Base-by-base conservation (phyloP, 331 rosid genomes). In the Rosa hybrid region DNA sequence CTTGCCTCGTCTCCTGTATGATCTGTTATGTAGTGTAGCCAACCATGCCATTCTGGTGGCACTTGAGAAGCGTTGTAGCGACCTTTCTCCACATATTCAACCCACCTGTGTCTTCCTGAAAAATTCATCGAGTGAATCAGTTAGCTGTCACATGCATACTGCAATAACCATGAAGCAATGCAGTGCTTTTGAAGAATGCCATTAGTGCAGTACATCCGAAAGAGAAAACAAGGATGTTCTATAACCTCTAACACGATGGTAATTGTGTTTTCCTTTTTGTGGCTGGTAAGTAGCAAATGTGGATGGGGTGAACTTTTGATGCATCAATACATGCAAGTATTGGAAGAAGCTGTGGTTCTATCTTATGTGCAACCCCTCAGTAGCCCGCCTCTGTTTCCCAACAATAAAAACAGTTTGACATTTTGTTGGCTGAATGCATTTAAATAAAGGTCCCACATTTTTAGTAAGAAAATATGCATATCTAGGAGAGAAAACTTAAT, bases 61-160 rank as follows among this genome's bases (percentile, higher is more conserved):
- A 95, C 99, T 87, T 95, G 99, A 81, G 99, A 95, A 77, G 99
- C 98, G 48, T 95, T 95, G 81, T 93, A 95, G 79, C 99, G 94
- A 78, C 81, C 25, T 83, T 95, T 95, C 85, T 93, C 97, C 44
- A 96, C 99, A 86, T 95, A 95, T 87, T 95, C 99, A 77, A 95
- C 96, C 99, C 99, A 95, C 89, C 99, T 93, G 90, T 95, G 99
- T 70, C 99, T 92, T 83, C 99, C 99, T 95, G 88, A 80, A 77
- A 74, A 74, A 76, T 60, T 30, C 69, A 44, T 39, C 81, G 21
- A 6, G 48, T 48, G 50, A 34, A 77, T 34, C 62, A 74, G 64
- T 77, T 44, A 72, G 49, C 72, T 80, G 80, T 18, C 56, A 76
- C 71, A 76, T 17, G 73, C 51, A 30, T 25, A 64, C 72, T 57